Conservation (phyloP, 768 basidiomycete species). For the Candolleomyces eurysporus region DNA sequence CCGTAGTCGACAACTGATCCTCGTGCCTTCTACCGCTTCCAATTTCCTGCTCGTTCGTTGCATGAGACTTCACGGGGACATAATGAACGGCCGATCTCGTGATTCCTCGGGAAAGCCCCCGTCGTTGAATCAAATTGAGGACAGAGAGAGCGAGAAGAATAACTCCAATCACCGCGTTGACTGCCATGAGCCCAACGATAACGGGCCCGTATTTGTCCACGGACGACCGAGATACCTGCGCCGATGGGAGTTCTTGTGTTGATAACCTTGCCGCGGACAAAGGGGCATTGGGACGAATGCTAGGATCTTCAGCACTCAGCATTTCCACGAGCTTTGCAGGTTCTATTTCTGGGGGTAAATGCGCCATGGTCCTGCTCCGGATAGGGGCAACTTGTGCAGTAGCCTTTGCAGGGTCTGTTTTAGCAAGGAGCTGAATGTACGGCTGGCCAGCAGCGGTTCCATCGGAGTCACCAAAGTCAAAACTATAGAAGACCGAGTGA, state of each 20-base stretch:
- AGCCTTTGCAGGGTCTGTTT: constrained; percentile 2
- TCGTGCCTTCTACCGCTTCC: too few species aligned
- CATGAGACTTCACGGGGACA: not conserved
- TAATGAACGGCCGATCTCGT: not conserved
- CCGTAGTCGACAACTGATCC: too few species aligned
- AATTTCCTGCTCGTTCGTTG: too few species aligned
- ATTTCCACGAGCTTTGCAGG: constrained; percentile 1
- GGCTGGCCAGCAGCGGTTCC: not conserved
- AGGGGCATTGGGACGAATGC: not conserved
- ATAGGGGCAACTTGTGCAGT: not conserved
- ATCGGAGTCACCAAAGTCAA: constrained; percentile 6
- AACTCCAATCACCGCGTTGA: not conserved
- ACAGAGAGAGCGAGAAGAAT: not conserved
- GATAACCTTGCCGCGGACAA: too few species aligned
- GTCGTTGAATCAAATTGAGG: not conserved
- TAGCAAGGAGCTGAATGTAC: constrained; percentile 9
- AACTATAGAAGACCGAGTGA: not conserved
- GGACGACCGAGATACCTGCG: not conserved
- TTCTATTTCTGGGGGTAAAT: not conserved
- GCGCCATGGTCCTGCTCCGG: constrained; percentile 2
- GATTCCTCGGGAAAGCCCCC: not conserved
- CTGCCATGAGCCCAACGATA: not conserved
- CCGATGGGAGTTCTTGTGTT: not conserved
- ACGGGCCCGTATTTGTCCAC: not conserved
- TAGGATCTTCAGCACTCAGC: not conserved